Percentiles rank a stretch among this genome's conserved stretches.
Evolutionary conservation across 352 stramenopile species (phyloP).

Genomic region (Phytophthora citrophthora): DNA sequence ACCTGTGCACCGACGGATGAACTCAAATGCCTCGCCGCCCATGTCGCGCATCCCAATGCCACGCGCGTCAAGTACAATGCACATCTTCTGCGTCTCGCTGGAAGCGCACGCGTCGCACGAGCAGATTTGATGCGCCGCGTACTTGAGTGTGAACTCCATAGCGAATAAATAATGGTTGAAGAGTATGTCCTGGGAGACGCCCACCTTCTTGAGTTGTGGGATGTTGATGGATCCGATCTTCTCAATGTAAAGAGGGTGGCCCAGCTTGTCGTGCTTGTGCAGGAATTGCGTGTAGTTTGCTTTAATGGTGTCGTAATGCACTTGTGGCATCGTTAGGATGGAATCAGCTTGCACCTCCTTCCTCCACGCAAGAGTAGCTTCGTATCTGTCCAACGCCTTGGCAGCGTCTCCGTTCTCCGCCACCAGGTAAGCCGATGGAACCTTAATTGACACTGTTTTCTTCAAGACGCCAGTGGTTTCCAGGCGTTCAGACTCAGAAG

Average conservation of each 20-base stretch:
- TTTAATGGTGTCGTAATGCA: constrained; percentile 75
- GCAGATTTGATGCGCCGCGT: constrained; percentile 65
- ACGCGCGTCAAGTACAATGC: constrained; percentile 74
- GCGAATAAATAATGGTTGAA: constrained; percentile 87
- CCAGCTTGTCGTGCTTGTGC: constrained; percentile 83
- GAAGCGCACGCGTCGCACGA: constrained; percentile 58
- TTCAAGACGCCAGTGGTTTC: constrained; percentile 22
- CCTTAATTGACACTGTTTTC: constrained; percentile 25
- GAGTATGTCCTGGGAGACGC: constrained; percentile 70
- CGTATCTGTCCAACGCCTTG: constrained; percentile 68
- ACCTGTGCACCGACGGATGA: constrained; percentile 80
- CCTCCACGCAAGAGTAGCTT: constrained; percentile 74
- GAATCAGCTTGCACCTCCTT: constrained; percentile 76
- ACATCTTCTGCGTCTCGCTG: constrained; percentile 80
- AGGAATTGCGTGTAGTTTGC: constrained; percentile 53
- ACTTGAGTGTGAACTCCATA: constrained; percentile 88
- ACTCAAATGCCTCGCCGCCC: constrained; percentile 80
- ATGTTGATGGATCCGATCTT: constrained; percentile 88
- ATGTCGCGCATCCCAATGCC: constrained; percentile 83
- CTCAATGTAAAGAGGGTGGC: constrained; percentile 82
- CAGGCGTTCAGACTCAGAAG: constrained; percentile 58
- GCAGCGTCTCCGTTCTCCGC: constrained; percentile 69
- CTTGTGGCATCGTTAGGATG: constrained; percentile 66
- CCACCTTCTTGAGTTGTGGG: constrained; percentile 74
- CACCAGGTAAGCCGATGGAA: constrained; percentile 67